Percentiles rank a stretch among this genome's conserved stretches.
These are phyloP conservation scores for Trichoderma hamatum DNA, from an alignment of 2,329 filamentous ascomycete genomes.

Conservation along the genomic window DNA sequence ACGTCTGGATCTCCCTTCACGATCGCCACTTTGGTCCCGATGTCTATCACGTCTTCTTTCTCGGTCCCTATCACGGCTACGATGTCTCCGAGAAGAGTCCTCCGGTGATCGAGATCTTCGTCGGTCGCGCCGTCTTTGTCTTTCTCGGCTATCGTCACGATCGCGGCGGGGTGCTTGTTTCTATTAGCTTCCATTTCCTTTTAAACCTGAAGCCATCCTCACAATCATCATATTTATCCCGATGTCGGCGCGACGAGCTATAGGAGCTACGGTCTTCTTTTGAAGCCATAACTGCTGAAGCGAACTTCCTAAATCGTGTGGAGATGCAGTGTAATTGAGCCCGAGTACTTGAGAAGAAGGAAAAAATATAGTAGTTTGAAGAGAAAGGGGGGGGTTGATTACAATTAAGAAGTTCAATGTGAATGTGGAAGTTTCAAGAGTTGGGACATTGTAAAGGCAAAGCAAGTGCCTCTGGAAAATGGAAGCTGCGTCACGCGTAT, in stretches of 20 bases:
- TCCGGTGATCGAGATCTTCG: conserved; percentile 41
- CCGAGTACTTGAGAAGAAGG: not conserved
- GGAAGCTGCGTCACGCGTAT: conserved; percentile 10
- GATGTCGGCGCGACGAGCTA: conserved; percentile 26
- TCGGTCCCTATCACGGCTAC: conserved; percentile 22
- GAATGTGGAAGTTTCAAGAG: not conserved
- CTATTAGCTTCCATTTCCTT: conserved; percentile 32
- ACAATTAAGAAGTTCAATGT: not conserved
- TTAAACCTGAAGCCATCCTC: conserved; percentile 27
- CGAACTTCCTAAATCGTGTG: not conserved
- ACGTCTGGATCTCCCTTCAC: conserved; percentile 37
- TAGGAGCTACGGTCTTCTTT: conserved; percentile 32
- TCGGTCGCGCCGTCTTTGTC: conserved; percentile 38
- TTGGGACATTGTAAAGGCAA: not conserved
- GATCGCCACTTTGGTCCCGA: conserved; percentile 34
- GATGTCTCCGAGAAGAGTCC: conserved; percentile 29
- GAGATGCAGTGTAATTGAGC: not conserved
- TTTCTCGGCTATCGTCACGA: conserved; percentile 32
- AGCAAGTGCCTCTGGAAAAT: not conserved
- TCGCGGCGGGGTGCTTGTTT: conserved; percentile 32
- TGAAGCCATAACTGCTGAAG: conserved; percentile 33
- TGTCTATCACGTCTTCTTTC: conserved; percentile 27
- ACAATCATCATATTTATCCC: conserved; percentile 19
- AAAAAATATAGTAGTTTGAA: not conserved
- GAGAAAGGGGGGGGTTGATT: not conserved